Evolutionary conservation across 352 stramenopile species (phyloP).

Genomic region (Phytophthora podocarpi): DNA sequence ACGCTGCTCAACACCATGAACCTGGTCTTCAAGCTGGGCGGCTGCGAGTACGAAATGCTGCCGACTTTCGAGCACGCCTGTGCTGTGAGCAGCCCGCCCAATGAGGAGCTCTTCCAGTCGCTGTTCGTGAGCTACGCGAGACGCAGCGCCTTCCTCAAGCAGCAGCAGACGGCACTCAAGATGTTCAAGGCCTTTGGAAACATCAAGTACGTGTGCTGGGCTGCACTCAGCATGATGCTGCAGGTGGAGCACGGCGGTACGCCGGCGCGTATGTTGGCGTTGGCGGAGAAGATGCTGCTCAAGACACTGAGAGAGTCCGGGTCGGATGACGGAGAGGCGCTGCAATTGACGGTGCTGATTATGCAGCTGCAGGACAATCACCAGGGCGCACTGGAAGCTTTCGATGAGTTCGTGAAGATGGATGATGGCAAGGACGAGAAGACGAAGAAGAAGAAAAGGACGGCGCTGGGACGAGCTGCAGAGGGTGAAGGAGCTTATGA

Average conservation of each 20-base stretch:
- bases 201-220: constrained; percentile 85
- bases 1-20: constrained; percentile 87
- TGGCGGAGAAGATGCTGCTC: constrained; percentile 83
- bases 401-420: constrained; percentile 68
- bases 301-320: constrained; percentile 70
- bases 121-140: constrained; percentile 77
- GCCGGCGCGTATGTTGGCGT: constrained; percentile 71
- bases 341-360: constrained; percentile 75
- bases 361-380: constrained; percentile 77
- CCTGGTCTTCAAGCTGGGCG: constrained; percentile 79
- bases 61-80: constrained; percentile 76
- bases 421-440: constrained; percentile 22
- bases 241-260: constrained; percentile 74
- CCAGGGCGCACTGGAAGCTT: constrained; percentile 63
- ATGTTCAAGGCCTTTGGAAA: constrained; percentile 84
- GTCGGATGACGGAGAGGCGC: constrained; percentile 67
- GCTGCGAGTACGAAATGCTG: constrained; percentile 81
- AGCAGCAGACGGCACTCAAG: constrained; percentile 88
- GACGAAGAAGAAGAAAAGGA: constrained; percentile 32
- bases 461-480: constrained; percentile 50
- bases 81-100: constrained; percentile 46
- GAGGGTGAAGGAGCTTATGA: constrained; percentile 80
- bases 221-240: constrained; percentile 81
- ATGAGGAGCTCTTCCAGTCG: constrained; percentile 73
- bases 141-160: constrained; percentile 76